These are phyloP conservation scores for Auriculariales sp. DNA, from an alignment of 768 basidiomycete species.

Conservation along the genomic window DNA sequence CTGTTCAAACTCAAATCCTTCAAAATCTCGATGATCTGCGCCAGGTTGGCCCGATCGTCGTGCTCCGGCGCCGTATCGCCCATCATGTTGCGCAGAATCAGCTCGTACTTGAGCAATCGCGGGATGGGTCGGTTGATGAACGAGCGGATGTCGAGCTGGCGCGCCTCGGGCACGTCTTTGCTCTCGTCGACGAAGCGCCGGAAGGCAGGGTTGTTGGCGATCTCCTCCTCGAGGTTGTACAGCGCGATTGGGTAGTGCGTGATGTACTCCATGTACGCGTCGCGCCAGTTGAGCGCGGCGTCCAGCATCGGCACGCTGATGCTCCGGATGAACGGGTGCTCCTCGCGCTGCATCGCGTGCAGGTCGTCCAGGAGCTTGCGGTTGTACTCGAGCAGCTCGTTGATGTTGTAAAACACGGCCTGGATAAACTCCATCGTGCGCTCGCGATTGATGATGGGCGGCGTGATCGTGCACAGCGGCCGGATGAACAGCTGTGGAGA, in stretches of 20 bases:
- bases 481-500: constrained; percentile 59
- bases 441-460: constrained; percentile 63
- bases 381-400: constrained; percentile 62
- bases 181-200: constrained; percentile 69
- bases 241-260: constrained; percentile 85
- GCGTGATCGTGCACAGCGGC: constrained; percentile 58
- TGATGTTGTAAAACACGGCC: constrained; percentile 83
- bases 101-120: constrained; percentile 74
- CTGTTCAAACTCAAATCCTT: constrained; percentile 74
- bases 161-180: constrained; percentile 55
- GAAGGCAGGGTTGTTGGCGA: constrained; percentile 68
- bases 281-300: constrained; percentile 83
- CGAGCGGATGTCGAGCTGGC: constrained; percentile 82
- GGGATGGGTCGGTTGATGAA: constrained; percentile 91
- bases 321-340: constrained; percentile 64
- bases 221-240: constrained; percentile 77
- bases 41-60: constrained; percentile 66
- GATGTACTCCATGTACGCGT: constrained; percentile 86
- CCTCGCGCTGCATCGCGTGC: constrained; percentile 76
- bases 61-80: constrained; percentile 61
- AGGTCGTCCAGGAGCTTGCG: constrained; percentile 63
- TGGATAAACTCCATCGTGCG: constrained; percentile 61
- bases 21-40: constrained; percentile 80
- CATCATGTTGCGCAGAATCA: constrained; percentile 67
- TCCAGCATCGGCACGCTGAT: constrained; percentile 78